Base-by-base conservation (phyloP, 2,329 filamentous ascomycete species). In the Emericellopsis atlantica region DNA sequence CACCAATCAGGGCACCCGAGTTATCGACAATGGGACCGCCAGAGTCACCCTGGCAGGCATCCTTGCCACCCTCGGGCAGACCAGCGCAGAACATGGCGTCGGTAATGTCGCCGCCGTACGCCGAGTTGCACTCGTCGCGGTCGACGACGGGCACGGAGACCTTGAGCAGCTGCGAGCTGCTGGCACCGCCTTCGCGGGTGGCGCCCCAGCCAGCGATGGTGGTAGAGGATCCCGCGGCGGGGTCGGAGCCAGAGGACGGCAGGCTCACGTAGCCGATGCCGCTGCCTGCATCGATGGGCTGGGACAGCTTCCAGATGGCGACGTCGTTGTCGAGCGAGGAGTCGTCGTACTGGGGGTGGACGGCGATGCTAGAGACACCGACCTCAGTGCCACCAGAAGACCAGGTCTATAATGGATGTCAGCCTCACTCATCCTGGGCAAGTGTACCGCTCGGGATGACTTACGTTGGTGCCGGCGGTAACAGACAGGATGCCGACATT, bases 41-140 rank as follows among this genome's bases (percentile, higher is more conserved):
- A 14, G 48, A 52, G 49, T 59, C 56, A 15, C 55, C 54, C 24
- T 50, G 47, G 55, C 56, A 59, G 14, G 56, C 49, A 45, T 59
- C 56, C 46, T 50, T 52, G 32, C 53, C 54, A 11, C 56, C 56
- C 5, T 38, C 36, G 3, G 45, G 12, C 9, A 48, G 24, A 9
- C 54, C 56, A 36, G 56, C 56, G 48, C 56, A 59, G 50, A 59
- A 49, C 56, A 58, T 58, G 49, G 47, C 47, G 43, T 41, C 41
- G 37, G 54, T 57, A 42, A 59, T 43, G 37, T 43, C 14, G 5
- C 45, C 14, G 0, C 47, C 40, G 38, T 58, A 58, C 39, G 48
- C 36, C 7, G 40, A 6, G 33, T 46, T 43, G 48, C 56, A 58
- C 11, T 46, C 45, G 16, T 48, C 21, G 36, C 55, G 56, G 32